A percentile compares a stretch with the other conserved stretches of the same genome.
phyloP scores from a whole-genome alignment of 2,329 filamentous ascomycete genomes.

The Penicillium sp. region DNA sequence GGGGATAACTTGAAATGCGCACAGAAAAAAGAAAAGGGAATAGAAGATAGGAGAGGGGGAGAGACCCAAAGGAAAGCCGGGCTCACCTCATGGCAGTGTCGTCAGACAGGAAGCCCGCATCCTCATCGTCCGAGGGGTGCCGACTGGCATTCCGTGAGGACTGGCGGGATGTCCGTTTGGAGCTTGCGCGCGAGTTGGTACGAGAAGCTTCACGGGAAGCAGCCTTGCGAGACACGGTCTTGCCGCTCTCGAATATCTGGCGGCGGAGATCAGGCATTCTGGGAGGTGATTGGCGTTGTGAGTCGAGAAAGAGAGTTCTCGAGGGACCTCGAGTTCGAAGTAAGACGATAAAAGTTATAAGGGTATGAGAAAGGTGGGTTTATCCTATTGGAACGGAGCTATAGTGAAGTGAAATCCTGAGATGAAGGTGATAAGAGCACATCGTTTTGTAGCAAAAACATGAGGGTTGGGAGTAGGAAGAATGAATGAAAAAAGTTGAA shows the following conservation, averaged over 20 bases:
- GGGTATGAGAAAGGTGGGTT: constrained; percentile 3
- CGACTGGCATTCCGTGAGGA: constrained; percentile 56
- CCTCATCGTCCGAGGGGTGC: constrained; percentile 59
- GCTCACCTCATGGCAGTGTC: constrained; percentile 57
- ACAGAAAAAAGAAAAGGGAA: constrained; percentile 32
- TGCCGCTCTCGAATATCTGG: constrained; percentile 62
- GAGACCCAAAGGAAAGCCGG: constrained; percentile 1
- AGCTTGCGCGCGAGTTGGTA: constrained; percentile 52
- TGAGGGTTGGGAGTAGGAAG: too few relatives aligned
- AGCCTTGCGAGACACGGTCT: constrained; percentile 63
- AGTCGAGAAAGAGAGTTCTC: not conserved
- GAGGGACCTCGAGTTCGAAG: constrained; percentile 1
- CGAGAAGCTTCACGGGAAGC: constrained; percentile 55
- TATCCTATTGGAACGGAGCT: constrained; percentile 23
- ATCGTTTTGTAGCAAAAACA: constrained; percentile 17
- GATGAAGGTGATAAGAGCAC: constrained; percentile 14
- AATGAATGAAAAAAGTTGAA: constrained; percentile 9
- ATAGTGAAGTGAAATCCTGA: constrained; percentile 15
- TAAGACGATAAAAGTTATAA: constrained; percentile 2
- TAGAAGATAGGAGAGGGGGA: constrained; percentile 3
- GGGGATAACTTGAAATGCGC: constrained; percentile 16
- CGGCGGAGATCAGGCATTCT: constrained; percentile 52
- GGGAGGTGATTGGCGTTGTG: constrained; percentile 6
- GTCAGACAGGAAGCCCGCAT: constrained; percentile 55
- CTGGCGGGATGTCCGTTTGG: constrained; percentile 52